Evolutionary conservation across 768 basidiomycete species (phyloP), one percentile per base, ranked within the genome.

Genomic region (Lepiota brunneoincarnata): DNA sequence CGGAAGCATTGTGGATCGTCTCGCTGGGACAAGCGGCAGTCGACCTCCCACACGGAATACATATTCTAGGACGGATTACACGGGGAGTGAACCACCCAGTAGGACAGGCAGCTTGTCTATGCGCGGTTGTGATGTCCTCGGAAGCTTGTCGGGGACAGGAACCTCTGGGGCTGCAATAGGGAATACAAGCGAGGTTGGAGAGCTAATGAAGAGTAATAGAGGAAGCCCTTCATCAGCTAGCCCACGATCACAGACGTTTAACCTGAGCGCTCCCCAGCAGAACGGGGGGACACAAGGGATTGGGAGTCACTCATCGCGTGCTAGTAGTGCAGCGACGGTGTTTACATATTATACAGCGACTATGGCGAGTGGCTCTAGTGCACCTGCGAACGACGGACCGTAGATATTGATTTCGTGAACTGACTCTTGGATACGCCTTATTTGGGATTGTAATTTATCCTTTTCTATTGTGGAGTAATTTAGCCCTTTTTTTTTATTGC

Each of bases 11-110:
- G 20, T 51, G 41, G 49, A 57, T 31, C 59, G 58, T 18, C 38
- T 57, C 24, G 52, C 51, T 10, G 58, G 50, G 42, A 44, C 60
- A 28, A 51, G 34, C n/a, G 49, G 54, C 31, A 74, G 73, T 54
- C 67, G 75, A 12, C 74, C 76, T 36, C 71, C 72, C 3, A 77
- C 77, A 34, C 64, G 73, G 41, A 69, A 70, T 35, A 69, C 70
- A 41, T 67, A 71, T 14, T 59, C 71, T 18, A 69, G 69, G 23
- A 61, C 49, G 15, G 31, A 31, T 31, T 31, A 31, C 31, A 31
- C 31, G 7, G 36, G 46, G 35, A 58, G 54, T 35, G 59, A 61
- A 31, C 51, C 50, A 14, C 48, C 52, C 10, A 60, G 54, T 37
- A 50, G 55, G 23, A 20, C 49, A 3, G 54, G 48, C 17, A 61